Evolutionary conservation across 805 yeast genomes (phyloP), one percentile per base, ranked within the genome.

Genomic region (Yamadazyma scolyti): DNA sequence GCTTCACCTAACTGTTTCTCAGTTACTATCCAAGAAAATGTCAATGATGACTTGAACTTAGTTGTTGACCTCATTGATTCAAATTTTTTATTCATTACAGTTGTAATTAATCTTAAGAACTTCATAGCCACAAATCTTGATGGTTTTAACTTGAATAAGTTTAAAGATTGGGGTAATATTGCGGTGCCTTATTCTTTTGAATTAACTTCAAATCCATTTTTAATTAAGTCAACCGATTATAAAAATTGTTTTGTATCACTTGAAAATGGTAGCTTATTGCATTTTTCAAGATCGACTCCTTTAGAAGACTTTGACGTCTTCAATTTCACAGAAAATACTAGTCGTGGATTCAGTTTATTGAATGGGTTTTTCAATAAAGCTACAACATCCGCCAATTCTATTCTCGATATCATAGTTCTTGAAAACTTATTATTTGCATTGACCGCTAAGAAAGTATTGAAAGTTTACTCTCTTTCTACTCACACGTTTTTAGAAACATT

Each of bases 221-320:
- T 41, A 14, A 32, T 58, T 38, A 60, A 66, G 29, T 52, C 80
- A 1, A 54, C 78, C 10, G 67, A 73, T 19, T 39, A 58, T 0
- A 45, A 49, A 3, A 65, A 70, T 26, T 48, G 77, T 6, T 50
- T 87, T 3, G 75, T 82, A 0, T 66, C 86, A 4, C 61, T 88
- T 28, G 67, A 69, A 25, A 95, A 89, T 56, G 96, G 97, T 16
- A 86, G 89, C 1, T 52, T 88, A 24, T 56, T 86, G 29, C 79
- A 77, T 26, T 61, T 82, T 35, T 44, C 46, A 20, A 60, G 77
- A 42, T 23, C 42, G 0, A 17, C 34, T 76, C 54, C 72, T 8
- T 51, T 65, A 17, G 42, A 39, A 3, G 61, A 55, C 15, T 52
- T 61, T 24, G 73, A 59, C 34, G 74, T 72, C 7, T 54, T 51